A percentile compares a stretch with the other conserved stretches of the same genome.
Evolutionary conservation across 2,329 filamentous ascomycete species (phyloP).

Genomic region (Pseudofabraea citricarpa): DNA sequence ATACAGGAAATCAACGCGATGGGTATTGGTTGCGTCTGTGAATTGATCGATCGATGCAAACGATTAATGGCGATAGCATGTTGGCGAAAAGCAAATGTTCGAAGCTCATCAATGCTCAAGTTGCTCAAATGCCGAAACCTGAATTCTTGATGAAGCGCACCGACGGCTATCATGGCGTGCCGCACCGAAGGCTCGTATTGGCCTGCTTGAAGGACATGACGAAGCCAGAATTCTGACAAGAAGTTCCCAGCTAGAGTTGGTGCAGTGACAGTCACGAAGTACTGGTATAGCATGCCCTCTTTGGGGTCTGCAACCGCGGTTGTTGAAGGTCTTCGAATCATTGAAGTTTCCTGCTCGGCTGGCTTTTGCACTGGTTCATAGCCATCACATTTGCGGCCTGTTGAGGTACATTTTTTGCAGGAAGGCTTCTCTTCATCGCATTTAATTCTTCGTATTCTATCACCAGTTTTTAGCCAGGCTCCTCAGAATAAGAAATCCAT

Average conservation of each 20-base stretch:
- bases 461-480: neutral
- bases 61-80: constrained; percentile 2
- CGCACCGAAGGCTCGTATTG: constrained; percentile 19
- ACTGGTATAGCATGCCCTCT: constrained; percentile 17
- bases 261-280: constrained; percentile 19
- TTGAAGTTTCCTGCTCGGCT: constrained; percentile 5
- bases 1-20: constrained; percentile 9
- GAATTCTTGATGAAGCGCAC: constrained; percentile 23
- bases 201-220: constrained; percentile 17
- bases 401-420: constrained; percentile 24
- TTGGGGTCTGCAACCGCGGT: constrained; percentile 8
- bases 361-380: constrained; percentile 19
- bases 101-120: neutral
- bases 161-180: constrained; percentile 24
- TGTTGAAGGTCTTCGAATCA: constrained; percentile 1
- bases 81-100: neutral
- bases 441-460: constrained; percentile 25
- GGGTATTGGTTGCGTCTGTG: constrained; percentile 16
- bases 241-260: constrained; percentile 19
- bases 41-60: constrained; percentile 21
- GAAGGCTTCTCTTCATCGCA: constrained; percentile 26
- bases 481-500: neutral
- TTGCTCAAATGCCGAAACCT: neutral
- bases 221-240: constrained; percentile 21
- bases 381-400: constrained; percentile 25